Evolutionary conservation across 768 basidiomycete species (phyloP).

Genomic region (Trametes cingulata): DNA sequence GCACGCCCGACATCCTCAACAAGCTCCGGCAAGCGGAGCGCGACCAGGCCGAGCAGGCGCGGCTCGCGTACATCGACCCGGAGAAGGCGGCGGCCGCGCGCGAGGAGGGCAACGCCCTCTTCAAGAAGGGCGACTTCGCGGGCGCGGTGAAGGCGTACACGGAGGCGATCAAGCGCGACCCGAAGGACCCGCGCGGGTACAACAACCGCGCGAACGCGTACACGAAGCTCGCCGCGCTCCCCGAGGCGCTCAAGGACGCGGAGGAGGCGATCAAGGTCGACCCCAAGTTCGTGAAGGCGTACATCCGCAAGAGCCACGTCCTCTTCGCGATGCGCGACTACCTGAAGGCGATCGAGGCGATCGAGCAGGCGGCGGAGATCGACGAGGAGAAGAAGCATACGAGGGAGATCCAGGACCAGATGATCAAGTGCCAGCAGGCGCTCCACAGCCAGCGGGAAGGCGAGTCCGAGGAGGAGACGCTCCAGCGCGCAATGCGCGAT

Average conservation of each 20-base stretch:
- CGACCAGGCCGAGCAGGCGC: constrained; percentile 73
- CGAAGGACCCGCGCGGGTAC: constrained; percentile 87
- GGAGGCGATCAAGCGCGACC: constrained; percentile 96
- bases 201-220: constrained; percentile 99
- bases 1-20: constrained; percentile 87
- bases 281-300: constrained; percentile 89
- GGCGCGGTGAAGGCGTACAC: constrained; percentile 89
- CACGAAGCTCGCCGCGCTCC: constrained; percentile 89
- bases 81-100: constrained; percentile 78
- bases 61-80: constrained; percentile 84
- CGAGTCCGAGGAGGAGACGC: constrained; percentile 91
- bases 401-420: constrained; percentile 78
- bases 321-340: constrained; percentile 90
- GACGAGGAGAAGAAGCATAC: constrained; percentile 85
- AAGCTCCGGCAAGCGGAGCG: constrained; percentile 88
- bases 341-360: constrained; percentile 80
- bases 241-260: constrained; percentile 95
- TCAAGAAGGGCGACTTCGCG: constrained; percentile 92
- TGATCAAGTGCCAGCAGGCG: constrained; percentile 80
- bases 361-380: constrained; percentile 72
- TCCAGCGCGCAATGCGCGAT: constrained; percentile 94
- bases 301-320: constrained; percentile 90
- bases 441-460: constrained; percentile 74
- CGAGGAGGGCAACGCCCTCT: constrained; percentile 89
- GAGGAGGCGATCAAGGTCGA: constrained; percentile 93